Base-by-base conservation (phyloP, 1,284 basidiomycete species). In the Thecaphora thlaspeos region DNA sequence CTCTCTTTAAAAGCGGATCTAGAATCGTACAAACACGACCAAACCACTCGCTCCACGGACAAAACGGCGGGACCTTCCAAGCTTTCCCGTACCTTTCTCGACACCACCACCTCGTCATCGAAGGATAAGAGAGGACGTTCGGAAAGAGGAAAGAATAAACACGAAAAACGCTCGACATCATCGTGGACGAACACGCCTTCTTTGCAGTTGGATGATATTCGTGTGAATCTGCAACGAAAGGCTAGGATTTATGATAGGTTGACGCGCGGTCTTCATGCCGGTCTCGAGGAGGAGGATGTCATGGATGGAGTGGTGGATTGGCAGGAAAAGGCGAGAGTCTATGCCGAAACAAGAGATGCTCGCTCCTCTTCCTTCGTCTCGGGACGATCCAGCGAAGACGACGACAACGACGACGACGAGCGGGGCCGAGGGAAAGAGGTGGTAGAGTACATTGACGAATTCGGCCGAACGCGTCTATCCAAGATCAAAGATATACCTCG, bases 221-320 rank as follows among this genome's bases (percentile, higher is more conserved):
- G 84, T 1, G 5, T 8, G 1, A 83, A 82, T 4, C 78, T 95
- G 45, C 86, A 89, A 76, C 82, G 86, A 42, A 95, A 95, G 77
- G 86, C 90, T 5, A 83, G 83, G 73, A 85, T 88, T 52, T 95
- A 95, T 71, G 87, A 90, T 5, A 86, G 89, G 71, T 78, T 94
- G 30, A 80, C 82, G 67, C 86, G 85, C 59, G 93, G 93, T 8
- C 88, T 90, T 78, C 85, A 84, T 9, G 90, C 86, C 0, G 90
- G 89, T 0, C 70, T 94, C 70, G 86, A 77, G 24, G 41, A 46
- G 1, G 30, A 53, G 10, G 50, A 42, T 19, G 19, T 55, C 45
- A 88, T 92, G 47, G 85, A 84, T 57, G 88, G 94, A 72, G 79
- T 90, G 46, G 88, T 97, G 5, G 91, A 97, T 78, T 92, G 79